Evolutionary conservation across 352 stramenopile genomes (phyloP).

Genomic region (Phytopythium oedochilum): DNA sequence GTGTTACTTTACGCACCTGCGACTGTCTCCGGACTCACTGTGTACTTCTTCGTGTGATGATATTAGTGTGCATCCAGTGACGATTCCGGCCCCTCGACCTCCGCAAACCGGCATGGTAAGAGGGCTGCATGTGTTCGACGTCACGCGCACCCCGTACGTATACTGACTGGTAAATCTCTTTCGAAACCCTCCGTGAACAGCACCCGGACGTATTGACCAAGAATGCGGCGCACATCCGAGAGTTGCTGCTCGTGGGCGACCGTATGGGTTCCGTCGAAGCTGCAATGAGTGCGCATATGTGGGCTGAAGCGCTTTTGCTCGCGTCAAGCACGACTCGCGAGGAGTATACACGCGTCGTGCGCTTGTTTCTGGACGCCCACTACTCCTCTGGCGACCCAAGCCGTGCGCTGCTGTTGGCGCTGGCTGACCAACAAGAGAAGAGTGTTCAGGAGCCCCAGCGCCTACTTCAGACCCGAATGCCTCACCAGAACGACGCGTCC

Average conservation of each 20-base stretch:
- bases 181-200: conserved; percentile 11
- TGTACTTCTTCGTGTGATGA: background rate
- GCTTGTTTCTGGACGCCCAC: conserved; percentile 70
- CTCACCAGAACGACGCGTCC: conserved; percentile 11
- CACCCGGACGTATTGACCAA: conserved; percentile 44
- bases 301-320: conserved; percentile 85
- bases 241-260: conserved; percentile 72
- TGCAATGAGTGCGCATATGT: conserved; percentile 82
- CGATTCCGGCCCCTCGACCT: conserved; percentile 44
- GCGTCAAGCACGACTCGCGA: conserved; percentile 83
- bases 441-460: conserved; percentile 81
- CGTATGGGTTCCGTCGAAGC: conserved; percentile 68
- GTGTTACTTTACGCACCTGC: background rate
- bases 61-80: conserved; percentile 25
- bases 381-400: conserved; percentile 75
- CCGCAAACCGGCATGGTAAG: conserved; percentile 35
- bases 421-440: conserved; percentile 81
- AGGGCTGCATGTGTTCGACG: background rate
- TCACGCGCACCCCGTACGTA: background rate
- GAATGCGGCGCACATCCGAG: conserved; percentile 51
- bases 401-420: conserved; percentile 72
- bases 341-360: conserved; percentile 80
- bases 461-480: conserved; percentile 30
- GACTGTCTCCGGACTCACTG: background rate
- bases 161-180: no score